Base-by-base conservation (phyloP, 2,329 filamentous ascomycete species). In the Hirsutella minnesotensis region DNA sequence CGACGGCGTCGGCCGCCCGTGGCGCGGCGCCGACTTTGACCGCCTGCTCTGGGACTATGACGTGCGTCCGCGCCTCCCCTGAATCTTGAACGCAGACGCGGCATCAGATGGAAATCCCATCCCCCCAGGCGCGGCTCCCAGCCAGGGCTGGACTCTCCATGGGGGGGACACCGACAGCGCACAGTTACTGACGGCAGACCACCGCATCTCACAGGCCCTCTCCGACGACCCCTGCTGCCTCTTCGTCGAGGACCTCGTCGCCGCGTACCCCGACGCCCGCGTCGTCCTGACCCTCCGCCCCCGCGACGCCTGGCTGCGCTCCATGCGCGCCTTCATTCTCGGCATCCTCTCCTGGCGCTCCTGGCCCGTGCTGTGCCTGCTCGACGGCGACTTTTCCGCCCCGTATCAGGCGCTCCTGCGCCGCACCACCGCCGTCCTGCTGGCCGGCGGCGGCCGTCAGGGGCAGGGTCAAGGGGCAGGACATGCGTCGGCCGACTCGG, bases 251-350 rank as follows among this genome's bases (percentile, higher is more conserved):
- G 40, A 42, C 18, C 40, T 42, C 40, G 37, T 42, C 33, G 21
- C 20, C 16, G 36, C 41, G 18, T 43, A 43, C 33, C 41, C 41
- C 8, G 16, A 39, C 5, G 41, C 41, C 9, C 38, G 39, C 31
- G 37, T 43, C 19, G 39, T 43, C 12, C 41, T 43, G 7, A 34
- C 37, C n/a, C 15, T 20, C 9, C 41, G 41, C 20, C 16, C 24
- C 7, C 27, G 24, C 27, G 37, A 43, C 16, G 31, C 20, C 13
- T 43, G 41, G 41, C 35, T 34, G 15, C 37, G 19, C 19, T 38
- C 37, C 37, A 38, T 38, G 37, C 37, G n/a, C 9, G 3, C 12
- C 5, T n/a, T 16, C n/a, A 38, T 38, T 27, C 37, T 38, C 13
- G 24, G 16, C 18, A 31, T 22, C 29, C 27, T 34, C 9, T 31